These are phyloP conservation scores for Aspergillus tubingensis DNA, from an alignment of 2,329 filamentous ascomycete species.

Conservation along the genomic window DNA sequence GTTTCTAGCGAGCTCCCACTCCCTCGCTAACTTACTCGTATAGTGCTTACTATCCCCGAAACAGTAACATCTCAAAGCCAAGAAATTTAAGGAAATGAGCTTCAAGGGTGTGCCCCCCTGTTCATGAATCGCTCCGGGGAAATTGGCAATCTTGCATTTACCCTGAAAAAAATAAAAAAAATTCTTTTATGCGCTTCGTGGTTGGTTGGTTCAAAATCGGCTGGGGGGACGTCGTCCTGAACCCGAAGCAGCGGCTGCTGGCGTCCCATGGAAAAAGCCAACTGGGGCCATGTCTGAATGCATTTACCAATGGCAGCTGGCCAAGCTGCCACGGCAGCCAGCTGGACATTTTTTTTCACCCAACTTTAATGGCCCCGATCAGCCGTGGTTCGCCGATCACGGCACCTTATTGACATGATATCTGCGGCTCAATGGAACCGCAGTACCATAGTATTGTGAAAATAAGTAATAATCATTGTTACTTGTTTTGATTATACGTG, in stretches of 20 bases:
- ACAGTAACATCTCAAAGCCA: background rate
- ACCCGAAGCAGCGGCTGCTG: background rate
- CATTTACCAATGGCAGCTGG: background rate
- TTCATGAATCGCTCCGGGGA: background rate
- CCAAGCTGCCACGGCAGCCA: background rate
- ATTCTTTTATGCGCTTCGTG: background rate
- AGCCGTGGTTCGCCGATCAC: slow-evolving; percentile 11
- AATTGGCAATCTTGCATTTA: background rate
- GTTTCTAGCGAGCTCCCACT: background rate
- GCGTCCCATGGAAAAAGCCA: background rate
- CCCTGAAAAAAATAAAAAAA: too few relatives aligned
- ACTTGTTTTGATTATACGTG: too few relatives aligned
- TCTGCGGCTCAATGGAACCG: slow-evolving; percentile 4
- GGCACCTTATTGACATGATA: slow-evolving; percentile 8
- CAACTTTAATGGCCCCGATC: slow-evolving; percentile 4
- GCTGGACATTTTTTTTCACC: background rate
- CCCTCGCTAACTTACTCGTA: background rate
- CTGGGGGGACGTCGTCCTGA: background rate
- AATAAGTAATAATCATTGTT: too few relatives aligned
- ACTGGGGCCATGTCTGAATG: background rate
- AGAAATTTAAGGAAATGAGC: background rate
- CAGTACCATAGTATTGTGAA: too few relatives aligned
- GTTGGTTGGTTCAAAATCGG: background rate
- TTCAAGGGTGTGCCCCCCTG: background rate
- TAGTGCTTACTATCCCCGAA: background rate